Evolutionary conservation across 2,329 filamentous ascomycete genomes (phyloP).

Genomic region (Aspergillus pseudotamarii): DNA sequence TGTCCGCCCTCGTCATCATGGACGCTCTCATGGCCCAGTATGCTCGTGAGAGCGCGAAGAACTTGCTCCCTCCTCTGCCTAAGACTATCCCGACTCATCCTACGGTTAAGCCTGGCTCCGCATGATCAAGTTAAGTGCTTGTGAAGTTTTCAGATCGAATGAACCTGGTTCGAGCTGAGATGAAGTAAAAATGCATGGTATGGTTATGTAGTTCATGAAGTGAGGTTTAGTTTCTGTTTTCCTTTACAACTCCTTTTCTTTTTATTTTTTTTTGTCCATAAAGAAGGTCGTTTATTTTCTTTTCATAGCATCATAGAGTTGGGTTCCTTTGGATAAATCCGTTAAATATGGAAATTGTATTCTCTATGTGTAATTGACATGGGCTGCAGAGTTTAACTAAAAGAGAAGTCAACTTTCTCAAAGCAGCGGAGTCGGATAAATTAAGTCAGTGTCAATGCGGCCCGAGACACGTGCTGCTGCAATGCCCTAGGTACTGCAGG

Average conservation of each 20-base stretch:
- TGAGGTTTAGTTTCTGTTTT: not conserved
- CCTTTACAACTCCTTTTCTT: too few relatives aligned
- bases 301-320: not conserved
- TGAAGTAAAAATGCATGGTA: constrained; percentile 2
- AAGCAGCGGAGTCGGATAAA: too few relatives aligned
- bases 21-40: constrained; percentile 86
- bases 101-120: constrained; percentile 14
- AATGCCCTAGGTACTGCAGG: too few relatives aligned
- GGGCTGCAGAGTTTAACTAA: not conserved
- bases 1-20: constrained; percentile 85
- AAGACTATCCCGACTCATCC: constrained; percentile 40
- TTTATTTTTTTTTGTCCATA: not conserved
- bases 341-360: not conserved
- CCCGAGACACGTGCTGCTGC: too few relatives aligned
- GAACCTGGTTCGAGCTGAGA: not conserved
- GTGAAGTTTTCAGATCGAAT: not conserved
- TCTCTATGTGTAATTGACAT: not conserved
- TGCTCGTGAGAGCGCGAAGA: constrained; percentile 56
- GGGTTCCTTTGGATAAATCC: not conserved
- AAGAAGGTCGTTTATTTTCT: not conserved
- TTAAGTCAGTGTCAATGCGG: too few relatives aligned
- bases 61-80: constrained; percentile 47
- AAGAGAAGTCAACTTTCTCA: too few relatives aligned
- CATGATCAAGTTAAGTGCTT: not conserved
- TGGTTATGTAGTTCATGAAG: constrained; percentile 4